Percentiles rank a stretch among this genome's conserved stretches.
These are phyloP conservation scores for Erodium trifolium DNA, from an alignment of 441 rosid species.

Conservation along the genomic window DNA sequence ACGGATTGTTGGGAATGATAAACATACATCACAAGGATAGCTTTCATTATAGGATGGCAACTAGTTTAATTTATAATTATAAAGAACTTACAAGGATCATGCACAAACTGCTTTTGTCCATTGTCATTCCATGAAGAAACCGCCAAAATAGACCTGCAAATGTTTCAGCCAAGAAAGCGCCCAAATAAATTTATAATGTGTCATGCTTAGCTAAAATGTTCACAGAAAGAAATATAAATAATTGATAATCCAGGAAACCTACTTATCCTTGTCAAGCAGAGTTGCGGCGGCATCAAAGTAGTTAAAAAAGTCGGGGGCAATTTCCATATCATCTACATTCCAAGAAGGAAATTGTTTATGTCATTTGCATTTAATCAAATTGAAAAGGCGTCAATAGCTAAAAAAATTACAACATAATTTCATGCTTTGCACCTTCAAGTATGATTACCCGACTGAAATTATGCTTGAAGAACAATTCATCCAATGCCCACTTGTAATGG, in stretches of 20 bases:
- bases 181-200: slow-evolving; percentile 11
- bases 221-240: slow-evolving; percentile 11
- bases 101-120: slow-evolving; percentile 94
- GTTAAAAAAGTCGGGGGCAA: slow-evolving; percentile 86
- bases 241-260: slow-evolving; percentile 25
- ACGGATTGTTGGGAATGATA: neutral
- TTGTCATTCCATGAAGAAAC: slow-evolving; percentile 99
- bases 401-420: neutral
- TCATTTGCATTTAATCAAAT: slow-evolving; percentile 2
- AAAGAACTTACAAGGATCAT: slow-evolving; percentile 68
- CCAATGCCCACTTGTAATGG: slow-evolving; percentile 98
- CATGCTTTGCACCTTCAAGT: slow-evolving; percentile 65
- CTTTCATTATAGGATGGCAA: neutral
- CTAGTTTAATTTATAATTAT: neutral
- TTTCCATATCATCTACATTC: slow-evolving; percentile 91
- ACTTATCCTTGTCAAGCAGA: slow-evolving; percentile 89
- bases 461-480: slow-evolving; percentile 68
- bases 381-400: neutral
- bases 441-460: slow-evolving; percentile 73
- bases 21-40: neutral
- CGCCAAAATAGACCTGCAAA: slow-evolving; percentile 84
- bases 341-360: slow-evolving; percentile 20
- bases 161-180: slow-evolving; percentile 16
- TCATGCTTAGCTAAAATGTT: slow-evolving; percentile 13
- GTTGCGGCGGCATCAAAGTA: slow-evolving; percentile 88